phyloP scores from a whole-genome alignment of 176 grass and related monocot species.

The Themeda triandra region DNA sequence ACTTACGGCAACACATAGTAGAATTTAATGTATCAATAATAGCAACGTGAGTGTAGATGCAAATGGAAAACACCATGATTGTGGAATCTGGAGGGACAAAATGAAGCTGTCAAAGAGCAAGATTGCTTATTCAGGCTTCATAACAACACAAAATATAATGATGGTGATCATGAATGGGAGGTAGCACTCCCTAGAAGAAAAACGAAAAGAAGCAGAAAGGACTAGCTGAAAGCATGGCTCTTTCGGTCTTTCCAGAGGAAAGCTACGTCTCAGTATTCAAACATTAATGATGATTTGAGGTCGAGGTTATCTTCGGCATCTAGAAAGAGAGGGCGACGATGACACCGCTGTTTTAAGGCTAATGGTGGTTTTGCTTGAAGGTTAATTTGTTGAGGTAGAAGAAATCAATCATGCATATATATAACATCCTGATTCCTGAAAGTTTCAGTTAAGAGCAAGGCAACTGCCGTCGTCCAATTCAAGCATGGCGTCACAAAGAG shows the following conservation, averaged over 20 bases:
- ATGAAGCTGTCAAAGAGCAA: conserved; percentile 16
- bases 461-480: neutral
- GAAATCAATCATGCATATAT: neutral
- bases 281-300: neutral
- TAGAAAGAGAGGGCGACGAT: neutral
- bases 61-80: neutral
- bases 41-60: neutral
- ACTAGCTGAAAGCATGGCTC: neutral
- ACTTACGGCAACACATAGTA: neutral
- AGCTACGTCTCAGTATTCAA: conserved; percentile 5
- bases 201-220: neutral
- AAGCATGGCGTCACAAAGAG: neutral
- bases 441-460: neutral
- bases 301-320: neutral
- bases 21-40: neutral
- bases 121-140: neutral
- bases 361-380: neutral
- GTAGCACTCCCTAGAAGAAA: neutral
- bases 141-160: neutral
- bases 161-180: neutral
- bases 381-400: neutral
- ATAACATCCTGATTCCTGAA: neutral
- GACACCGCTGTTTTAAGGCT: neutral
- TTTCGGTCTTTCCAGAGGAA: neutral
- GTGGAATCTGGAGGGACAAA: neutral